A percentile compares a stretch with the other conserved stretches of the same genome.
These are phyloP conservation scores for Lepidium africanum DNA, from an alignment of 345 rosid genomes.

Conservation along the genomic window DNA sequence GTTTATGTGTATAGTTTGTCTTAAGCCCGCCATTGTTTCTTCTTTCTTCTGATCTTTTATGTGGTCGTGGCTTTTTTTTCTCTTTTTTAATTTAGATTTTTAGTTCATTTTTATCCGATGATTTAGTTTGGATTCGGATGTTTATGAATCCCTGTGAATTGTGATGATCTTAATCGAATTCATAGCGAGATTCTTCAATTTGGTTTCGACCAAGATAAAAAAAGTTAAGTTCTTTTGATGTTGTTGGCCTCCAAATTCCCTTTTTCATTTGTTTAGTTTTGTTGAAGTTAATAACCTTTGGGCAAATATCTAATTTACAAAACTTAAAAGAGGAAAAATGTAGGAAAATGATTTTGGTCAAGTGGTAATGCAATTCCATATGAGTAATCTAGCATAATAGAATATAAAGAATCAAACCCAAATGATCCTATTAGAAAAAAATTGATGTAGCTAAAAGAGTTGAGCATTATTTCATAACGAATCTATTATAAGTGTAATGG, in stretches of 20 bases:
- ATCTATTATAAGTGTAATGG: conserved; percentile 5
- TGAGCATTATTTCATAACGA: neutral
- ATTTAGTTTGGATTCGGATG: conserved; percentile 12
- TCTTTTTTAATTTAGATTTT: neutral
- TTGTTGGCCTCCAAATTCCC: neutral
- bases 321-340: too few relatives aligned
- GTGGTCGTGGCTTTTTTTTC: conserved; percentile 20
- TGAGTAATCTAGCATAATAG: too few relatives aligned
- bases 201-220: neutral
- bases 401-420: too few relatives aligned
- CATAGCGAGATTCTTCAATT: conserved; percentile 20
- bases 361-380: too few relatives aligned
- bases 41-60: neutral
- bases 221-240: neutral
- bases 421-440: too few relatives aligned
- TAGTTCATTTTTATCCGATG: conserved; percentile 6
- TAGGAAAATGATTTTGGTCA: too few relatives aligned
- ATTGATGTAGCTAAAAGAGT: neutral
- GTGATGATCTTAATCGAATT: neutral
- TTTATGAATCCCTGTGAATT: conserved; percentile 22
- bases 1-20: conserved; percentile 11
- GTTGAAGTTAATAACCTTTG: neutral
- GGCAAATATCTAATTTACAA: too few relatives aligned
- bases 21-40: conserved; percentile 26
- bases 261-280: neutral